Evolutionary conservation across 1,284 basidiomycete genomes (phyloP).

Genomic region (Flammula alnicola): DNA sequence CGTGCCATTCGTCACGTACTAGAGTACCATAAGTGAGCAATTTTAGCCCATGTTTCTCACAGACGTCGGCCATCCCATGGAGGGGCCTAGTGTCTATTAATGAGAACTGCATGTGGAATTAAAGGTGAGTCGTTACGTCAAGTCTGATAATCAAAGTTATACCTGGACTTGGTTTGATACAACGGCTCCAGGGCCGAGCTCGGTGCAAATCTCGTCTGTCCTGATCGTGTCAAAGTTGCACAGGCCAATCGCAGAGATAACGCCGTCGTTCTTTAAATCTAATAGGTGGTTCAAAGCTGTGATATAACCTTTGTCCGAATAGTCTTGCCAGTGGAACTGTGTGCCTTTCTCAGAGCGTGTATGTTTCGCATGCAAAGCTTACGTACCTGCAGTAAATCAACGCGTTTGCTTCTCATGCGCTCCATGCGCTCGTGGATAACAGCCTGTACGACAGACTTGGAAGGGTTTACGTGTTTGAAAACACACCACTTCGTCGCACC

Average conservation of each 20-base stretch:
- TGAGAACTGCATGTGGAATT: constrained; percentile 62
- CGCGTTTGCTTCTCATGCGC: constrained; percentile 46
- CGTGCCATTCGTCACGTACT: constrained; percentile 45
- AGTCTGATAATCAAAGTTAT: constrained; percentile 7
- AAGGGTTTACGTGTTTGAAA: constrained; percentile 59
- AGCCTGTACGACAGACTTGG: constrained; percentile 61
- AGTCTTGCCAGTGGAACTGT: constrained; percentile 85
- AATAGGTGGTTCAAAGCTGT: constrained; percentile 62
- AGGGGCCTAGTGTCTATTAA: constrained; percentile 78
- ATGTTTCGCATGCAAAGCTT: not conserved
- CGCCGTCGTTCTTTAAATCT: constrained; percentile 61
- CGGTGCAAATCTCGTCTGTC: constrained; percentile 79
- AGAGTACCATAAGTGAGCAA: constrained; percentile 82
- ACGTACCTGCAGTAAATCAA: constrained; percentile 63
- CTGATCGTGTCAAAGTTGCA: constrained; percentile 80
- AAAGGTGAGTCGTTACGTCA: constrained; percentile 4
- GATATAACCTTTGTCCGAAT: constrained; percentile 71
- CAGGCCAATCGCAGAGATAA: constrained; percentile 70
- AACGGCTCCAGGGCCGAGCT: constrained; percentile 66
- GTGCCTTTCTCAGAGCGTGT: constrained; percentile 8
- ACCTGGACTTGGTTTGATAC: constrained; percentile 87
- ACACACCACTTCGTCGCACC: constrained; percentile 86
- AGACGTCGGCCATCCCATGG: constrained; percentile 78
- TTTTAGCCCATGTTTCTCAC: constrained; percentile 72
- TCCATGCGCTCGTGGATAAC: constrained; percentile 71